A percentile compares a stretch with the other conserved stretches of the same genome.
Evolutionary conservation across 73 alveolate species (phyloP).

Genomic region (Paraurostyla sp.): DNA sequence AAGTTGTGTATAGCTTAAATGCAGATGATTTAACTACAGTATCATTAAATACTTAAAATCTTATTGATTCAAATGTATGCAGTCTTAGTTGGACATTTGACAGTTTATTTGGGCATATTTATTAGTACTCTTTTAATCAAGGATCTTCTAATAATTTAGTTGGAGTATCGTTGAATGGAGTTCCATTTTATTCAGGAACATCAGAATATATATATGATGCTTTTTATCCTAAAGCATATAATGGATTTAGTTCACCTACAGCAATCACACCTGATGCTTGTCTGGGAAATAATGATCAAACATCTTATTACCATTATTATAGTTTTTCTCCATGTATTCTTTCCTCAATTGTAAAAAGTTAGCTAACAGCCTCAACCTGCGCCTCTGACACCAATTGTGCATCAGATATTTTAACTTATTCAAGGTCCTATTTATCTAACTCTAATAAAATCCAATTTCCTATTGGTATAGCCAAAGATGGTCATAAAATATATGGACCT

Average conservation of each 20-base stretch:
- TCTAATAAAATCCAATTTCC: not conserved
- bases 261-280: not conserved
- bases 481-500: slow-evolving; percentile 52
- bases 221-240: not conserved
- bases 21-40: not conserved
- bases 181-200: not conserved
- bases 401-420: not conserved
- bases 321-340: slow-evolving; percentile 8
- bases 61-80: not conserved
- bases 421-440: not conserved
- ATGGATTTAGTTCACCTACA: not conserved
- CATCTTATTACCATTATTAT: slow-evolving; percentile 25
- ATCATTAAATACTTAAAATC: not conserved
- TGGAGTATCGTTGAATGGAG: slow-evolving; percentile 13
- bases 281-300: slow-evolving; percentile 4
- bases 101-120: not conserved
- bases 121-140: not conserved
- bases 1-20: not conserved
- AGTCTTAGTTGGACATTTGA: not conserved
- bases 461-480: slow-evolving; percentile 54
- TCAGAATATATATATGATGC: slow-evolving; percentile 6
- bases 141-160: not conserved
- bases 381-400: not conserved
- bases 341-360: not conserved
- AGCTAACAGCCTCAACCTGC: not conserved